Base-by-base conservation (phyloP, 108 stramenopile species). In the Phaeodactylum tricornutum region DNA sequence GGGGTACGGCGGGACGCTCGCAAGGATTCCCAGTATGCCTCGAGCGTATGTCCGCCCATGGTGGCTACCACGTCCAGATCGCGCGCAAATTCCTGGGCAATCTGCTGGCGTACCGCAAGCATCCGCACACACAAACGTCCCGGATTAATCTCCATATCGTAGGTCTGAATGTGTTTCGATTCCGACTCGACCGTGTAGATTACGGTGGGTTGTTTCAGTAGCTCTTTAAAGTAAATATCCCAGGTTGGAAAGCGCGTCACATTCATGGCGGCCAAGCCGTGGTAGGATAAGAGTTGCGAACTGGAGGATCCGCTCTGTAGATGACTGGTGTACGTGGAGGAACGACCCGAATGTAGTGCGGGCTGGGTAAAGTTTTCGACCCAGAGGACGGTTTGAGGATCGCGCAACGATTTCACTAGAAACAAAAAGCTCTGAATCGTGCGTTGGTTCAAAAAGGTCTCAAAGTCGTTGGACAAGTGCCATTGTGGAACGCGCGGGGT, bases 401-500 rank as follows among this genome's bases (percentile, higher is more conserved):
- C 87, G 24, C 80, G 49, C 27, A 74, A 49, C 7, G 69, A 57
- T 6, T 62, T 64, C 17, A 79, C 51, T 4, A 84, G 46, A 41
- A 79, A 79, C 55, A 84, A 61, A 47, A 88, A 74, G 4, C 77
- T 77, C 51, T 88, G 87, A 29, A 84, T 62, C 27, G 71, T 43
- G 25, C 82, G 50, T 61, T 88, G 87, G 16, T 71, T 81, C 34
- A 88, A 20, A 39, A 88, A 88, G 25, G 50, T 57, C 15, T 57
- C 45, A 37, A 81, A 53, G 38, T 77, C 74, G 47, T 72, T 72
- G 0, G 23, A 42, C 11, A 60, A 30, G 17, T 43, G 45, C 70
- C 70, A 71, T 45, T 3, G 7, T 20, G 38, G 4, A 34, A n/a
- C n/a, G n/a, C n/a, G n/a, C n/a, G n/a, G n/a, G n/a, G n/a, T n/a